Percentiles rank a stretch among this genome's conserved stretches.
Evolutionary conservation across 441 rosid genomes (phyloP).

Genomic region (Codiaeum variegatum): DNA sequence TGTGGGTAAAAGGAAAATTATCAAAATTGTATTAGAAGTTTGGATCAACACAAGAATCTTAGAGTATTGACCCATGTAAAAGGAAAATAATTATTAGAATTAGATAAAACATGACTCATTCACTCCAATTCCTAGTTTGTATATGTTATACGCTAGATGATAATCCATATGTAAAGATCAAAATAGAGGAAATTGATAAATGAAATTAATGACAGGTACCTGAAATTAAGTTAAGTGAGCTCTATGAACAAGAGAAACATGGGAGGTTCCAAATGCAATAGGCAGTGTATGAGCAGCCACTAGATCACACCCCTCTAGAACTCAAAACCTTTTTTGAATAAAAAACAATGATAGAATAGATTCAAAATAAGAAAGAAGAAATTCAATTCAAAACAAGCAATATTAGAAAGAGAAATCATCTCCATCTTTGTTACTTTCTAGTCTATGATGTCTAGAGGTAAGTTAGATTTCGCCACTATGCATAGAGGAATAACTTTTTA

Average conservation of each 20-base stretch:
- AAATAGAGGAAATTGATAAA: neutral
- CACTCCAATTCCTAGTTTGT: neutral
- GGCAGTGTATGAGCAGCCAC: conserved; percentile 84
- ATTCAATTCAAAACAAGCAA: neutral
- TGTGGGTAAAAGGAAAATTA: too few relatives aligned
- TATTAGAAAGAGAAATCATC: too few relatives aligned
- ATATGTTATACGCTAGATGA: neutral
- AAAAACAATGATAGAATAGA: neutral
- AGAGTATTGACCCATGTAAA: too few relatives aligned
- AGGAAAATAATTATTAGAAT: too few relatives aligned
- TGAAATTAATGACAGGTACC: conserved; percentile 28
- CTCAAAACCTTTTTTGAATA: conserved; percentile 41
- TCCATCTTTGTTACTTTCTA: too few relatives aligned
- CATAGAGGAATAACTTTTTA: too few relatives aligned
- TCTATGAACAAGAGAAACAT: conserved; percentile 86
- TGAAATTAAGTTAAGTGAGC: conserved; percentile 71
- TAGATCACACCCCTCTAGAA: conserved; percentile 79
- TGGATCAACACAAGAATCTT: too few relatives aligned
- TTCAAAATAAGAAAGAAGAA: neutral
- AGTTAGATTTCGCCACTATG: too few relatives aligned
- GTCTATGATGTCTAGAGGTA: too few relatives aligned
- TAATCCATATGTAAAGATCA: neutral
- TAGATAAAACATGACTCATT: too few relatives aligned
- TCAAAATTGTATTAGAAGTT: too few relatives aligned
- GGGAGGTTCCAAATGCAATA: conserved; percentile 89